These are phyloP conservation scores for Prunus mume DNA, from an alignment of 306 rosid species.

Conservation along the genomic window DNA sequence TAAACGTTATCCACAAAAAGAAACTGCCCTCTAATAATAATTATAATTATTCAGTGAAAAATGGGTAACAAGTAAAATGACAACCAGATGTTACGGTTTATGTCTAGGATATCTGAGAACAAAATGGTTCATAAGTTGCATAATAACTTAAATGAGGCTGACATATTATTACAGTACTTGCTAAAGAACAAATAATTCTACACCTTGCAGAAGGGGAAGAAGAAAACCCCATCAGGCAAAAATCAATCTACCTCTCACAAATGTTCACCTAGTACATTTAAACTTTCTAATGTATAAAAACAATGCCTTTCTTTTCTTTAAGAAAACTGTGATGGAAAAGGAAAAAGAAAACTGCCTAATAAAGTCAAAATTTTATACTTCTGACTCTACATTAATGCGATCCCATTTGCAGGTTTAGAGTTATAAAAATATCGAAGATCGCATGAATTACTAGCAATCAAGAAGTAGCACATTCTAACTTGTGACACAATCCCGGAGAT, in stretches of 20 bases:
- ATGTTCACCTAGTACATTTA: conserved; percentile 49
- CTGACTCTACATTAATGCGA: conserved; percentile 53
- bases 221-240: conserved; percentile 55
- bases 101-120: neutral
- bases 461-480: conserved; percentile 71
- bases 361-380: conserved; percentile 76
- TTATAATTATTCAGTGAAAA: too few species aligned
- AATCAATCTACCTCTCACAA: conserved; percentile 44
- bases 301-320: conserved; percentile 38
- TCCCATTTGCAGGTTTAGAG: conserved; percentile 32
- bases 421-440: conserved; percentile 34
- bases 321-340: conserved; percentile 40
- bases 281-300: conserved; percentile 58
- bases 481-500: conserved; percentile 72
- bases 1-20: too few species aligned
- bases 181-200: conserved; percentile 53
- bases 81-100: conserved; percentile 3
- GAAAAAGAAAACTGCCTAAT: conserved; percentile 38
- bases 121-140: conserved; percentile 33
- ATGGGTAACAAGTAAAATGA: neutral
- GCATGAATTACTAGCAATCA: conserved; percentile 39
- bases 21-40: too few species aligned
- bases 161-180: conserved; percentile 63
- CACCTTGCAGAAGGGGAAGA: conserved; percentile 46
- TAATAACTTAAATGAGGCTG: conserved; percentile 37